phyloP scores from a whole-genome alignment of 169 alveolate species.

The Plasmodium vivax region DNA sequence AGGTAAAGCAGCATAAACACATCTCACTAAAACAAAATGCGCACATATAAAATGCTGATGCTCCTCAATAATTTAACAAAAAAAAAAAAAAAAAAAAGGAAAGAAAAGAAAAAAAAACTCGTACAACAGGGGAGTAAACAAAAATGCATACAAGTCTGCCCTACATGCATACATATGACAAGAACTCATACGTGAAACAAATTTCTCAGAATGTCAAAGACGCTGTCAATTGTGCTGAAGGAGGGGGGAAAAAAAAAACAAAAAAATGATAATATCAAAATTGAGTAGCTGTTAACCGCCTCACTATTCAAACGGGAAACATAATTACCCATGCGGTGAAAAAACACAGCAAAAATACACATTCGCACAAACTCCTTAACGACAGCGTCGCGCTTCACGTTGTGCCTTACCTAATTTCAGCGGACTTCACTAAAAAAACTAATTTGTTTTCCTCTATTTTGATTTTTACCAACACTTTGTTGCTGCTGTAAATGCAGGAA shows the following conservation, averaged over 20 bases:
- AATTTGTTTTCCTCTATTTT: slow-evolving; percentile 68
- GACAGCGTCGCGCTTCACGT: background rate
- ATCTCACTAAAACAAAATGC: slow-evolving; percentile 43
- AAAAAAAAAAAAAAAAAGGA: slow-evolving; percentile 30
- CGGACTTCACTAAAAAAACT: slow-evolving; percentile 66
- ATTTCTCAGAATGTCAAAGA: slow-evolving; percentile 58
- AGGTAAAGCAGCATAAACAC: slow-evolving; percentile 1
- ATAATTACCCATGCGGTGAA: background rate
- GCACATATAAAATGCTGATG: background rate
- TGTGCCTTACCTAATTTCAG: slow-evolving; percentile 46
- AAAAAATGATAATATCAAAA: background rate
- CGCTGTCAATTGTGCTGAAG: slow-evolving; percentile 55
- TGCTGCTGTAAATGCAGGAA: slow-evolving; percentile 49
- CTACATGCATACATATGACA: background rate
- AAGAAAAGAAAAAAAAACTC: background rate
- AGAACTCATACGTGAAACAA: slow-evolving; percentile 39
- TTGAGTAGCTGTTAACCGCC: background rate
- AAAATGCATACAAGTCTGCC: background rate
- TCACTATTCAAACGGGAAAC: slow-evolving; percentile 8
- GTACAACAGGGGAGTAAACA: background rate
- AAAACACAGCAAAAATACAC: background rate
- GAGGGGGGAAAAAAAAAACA: background rate
- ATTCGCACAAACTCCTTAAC: background rate
- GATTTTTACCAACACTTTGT: slow-evolving; percentile 53
- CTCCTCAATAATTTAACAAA: slow-evolving; percentile 37